A percentile compares a stretch with the other conserved stretches of the same genome.
phyloP scores from a whole-genome alignment of 495 filamentous ascomycete genomes.

The Choiromyces venosus region DNA sequence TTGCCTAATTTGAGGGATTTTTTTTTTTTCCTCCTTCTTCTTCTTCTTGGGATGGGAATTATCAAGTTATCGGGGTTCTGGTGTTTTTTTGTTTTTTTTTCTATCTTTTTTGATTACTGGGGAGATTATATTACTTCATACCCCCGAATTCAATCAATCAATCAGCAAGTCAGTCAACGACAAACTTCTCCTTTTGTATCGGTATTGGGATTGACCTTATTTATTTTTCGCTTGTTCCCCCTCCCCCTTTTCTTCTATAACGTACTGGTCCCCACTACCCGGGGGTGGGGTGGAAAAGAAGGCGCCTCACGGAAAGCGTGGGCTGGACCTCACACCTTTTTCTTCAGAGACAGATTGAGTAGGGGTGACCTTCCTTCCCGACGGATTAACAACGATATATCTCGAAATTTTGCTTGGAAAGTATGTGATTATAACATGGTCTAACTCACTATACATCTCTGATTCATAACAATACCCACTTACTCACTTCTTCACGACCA shows the following conservation, averaged over 20 bases:
- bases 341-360: not conserved
- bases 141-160: too few species aligned
- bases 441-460: not conserved
- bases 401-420: not conserved
- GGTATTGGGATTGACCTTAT: too few species aligned
- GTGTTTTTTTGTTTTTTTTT: not conserved
- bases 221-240: too few species aligned
- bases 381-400: not conserved
- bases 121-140: too few species aligned
- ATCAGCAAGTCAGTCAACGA: too few species aligned
- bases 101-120: too few species aligned
- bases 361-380: not conserved
- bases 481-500: not conserved
- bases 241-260: too few species aligned
- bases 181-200: too few species aligned
- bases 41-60: not conserved
- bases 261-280: too few species aligned
- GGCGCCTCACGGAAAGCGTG: not conserved
- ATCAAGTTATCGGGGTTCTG: not conserved
- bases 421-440: not conserved
- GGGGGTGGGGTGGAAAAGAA: too few species aligned
- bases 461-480: not conserved
- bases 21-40: too few species aligned
- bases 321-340: not conserved
- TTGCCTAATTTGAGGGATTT: not conserved